phyloP scores from a whole-genome alignment of 2,329 filamentous ascomycete genomes.

The Aspergillus persii region DNA sequence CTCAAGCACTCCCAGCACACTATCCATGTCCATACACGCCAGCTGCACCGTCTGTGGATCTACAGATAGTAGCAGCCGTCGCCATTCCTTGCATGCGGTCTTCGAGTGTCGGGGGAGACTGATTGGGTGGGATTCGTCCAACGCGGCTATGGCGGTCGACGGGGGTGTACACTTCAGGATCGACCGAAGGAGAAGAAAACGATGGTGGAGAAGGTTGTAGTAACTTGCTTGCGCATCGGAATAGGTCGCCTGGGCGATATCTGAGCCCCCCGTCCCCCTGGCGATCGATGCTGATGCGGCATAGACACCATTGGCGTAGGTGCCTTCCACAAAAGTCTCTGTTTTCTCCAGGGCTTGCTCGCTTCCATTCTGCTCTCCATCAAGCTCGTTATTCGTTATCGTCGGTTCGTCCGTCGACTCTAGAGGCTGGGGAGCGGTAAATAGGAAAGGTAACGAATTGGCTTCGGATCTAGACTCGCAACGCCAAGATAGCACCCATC shows the following conservation, averaged over 20 bases:
- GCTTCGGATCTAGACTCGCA: constrained; percentile 64
- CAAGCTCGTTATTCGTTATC: not conserved
- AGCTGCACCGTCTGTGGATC: constrained; percentile 52
- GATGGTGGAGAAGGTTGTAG: constrained; percentile 62
- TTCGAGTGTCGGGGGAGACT: constrained; percentile 55
- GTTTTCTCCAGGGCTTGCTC: not conserved
- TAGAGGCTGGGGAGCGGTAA: constrained; percentile 58
- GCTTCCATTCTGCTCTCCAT: constrained; percentile 20
- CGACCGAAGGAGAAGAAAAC: constrained; percentile 64
- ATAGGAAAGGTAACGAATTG: constrained; percentile 67
- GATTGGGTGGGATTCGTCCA: constrained; percentile 54
- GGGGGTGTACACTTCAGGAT: constrained; percentile 59
- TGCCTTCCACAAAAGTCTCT: not conserved
- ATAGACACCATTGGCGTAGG: constrained; percentile 8
- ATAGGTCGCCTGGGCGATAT: constrained; percentile 28
- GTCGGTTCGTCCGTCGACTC: constrained; percentile 6
- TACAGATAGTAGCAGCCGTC: constrained; percentile 35
- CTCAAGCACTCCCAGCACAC: constrained; percentile 64
- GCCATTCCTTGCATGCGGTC: constrained; percentile 57
- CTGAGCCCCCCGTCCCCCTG: not conserved
- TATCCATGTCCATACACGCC: constrained; percentile 57
- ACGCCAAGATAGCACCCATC: constrained; percentile 4
- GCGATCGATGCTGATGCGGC: not conserved
- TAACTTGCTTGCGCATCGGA: constrained; percentile 63
- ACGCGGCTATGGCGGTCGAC: constrained; percentile 49